These are phyloP conservation scores for Dittrichia graveolens DNA, from an alignment of 129 eudicot genomes.

Conservation along the genomic window DNA sequence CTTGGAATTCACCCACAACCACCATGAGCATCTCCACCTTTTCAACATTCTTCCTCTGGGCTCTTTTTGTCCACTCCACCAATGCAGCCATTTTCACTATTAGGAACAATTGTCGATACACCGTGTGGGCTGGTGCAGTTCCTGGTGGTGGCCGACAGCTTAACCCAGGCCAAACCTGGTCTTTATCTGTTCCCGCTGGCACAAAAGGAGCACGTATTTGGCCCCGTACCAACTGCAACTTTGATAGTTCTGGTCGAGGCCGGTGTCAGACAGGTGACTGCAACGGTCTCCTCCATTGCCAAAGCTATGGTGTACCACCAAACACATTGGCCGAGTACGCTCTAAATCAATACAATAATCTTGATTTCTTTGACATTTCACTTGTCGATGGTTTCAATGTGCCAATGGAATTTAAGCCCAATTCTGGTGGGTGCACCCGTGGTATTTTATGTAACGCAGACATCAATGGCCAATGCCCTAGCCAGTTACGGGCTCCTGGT, in stretches of 20 bases:
- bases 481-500: slow-evolving; percentile 36
- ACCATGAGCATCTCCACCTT: slow-evolving; percentile 26
- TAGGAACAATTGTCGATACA: slow-evolving; percentile 53
- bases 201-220: slow-evolving; percentile 34
- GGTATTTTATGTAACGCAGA: slow-evolving; percentile 39
- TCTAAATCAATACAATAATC: slow-evolving; percentile 33
- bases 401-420: slow-evolving; percentile 48
- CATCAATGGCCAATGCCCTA: slow-evolving; percentile 47
- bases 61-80: not conserved
- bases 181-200: slow-evolving; percentile 16
- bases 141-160: slow-evolving; percentile 52
- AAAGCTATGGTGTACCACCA: slow-evolving; percentile 38
- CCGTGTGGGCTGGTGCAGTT: slow-evolving; percentile 63
- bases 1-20: not conserved
- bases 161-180: slow-evolving; percentile 37
- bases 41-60: slow-evolving; percentile 12
- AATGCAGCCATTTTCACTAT: slow-evolving; percentile 30
- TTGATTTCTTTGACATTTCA: slow-evolving; percentile 48
- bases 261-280: slow-evolving; percentile 49
- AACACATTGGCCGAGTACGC: slow-evolving; percentile 48
- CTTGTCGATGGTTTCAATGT: slow-evolving; percentile 54
- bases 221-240: slow-evolving; percentile 42
- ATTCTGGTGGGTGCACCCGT: slow-evolving; percentile 24
- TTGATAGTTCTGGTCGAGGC: slow-evolving; percentile 31
- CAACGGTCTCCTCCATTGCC: slow-evolving; percentile 37